Evolutionary conservation across 176 grass and related monocot genomes (phyloP).

Genomic region (Hsuehochloa calcarea): DNA sequence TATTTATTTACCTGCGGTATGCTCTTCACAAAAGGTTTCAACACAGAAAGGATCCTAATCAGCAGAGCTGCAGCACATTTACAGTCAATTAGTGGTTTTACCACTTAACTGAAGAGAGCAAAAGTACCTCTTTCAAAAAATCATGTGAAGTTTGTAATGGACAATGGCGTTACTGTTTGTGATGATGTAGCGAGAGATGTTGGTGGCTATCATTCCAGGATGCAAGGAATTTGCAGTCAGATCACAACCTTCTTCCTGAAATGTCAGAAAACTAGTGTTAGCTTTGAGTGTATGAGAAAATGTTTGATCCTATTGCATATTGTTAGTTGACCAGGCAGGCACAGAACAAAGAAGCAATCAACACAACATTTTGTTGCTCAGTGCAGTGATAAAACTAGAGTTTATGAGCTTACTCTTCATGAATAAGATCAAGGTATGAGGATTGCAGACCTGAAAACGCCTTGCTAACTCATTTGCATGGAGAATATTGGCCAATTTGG

Average conservation of each 20-base stretch:
- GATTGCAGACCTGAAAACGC: constrained; percentile 44
- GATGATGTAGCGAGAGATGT: constrained; percentile 51
- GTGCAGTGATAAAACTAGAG: background rate
- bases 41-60: constrained; percentile 3
- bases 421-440: background rate
- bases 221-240: constrained; percentile 83
- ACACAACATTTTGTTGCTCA: background rate
- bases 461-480: constrained; percentile 70
- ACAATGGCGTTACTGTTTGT: constrained; percentile 48
- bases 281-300: background rate
- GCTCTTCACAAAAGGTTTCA: constrained; percentile 50
- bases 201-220: constrained; percentile 64
- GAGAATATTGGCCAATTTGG: constrained; percentile 82
- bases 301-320: background rate
- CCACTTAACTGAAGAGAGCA: constrained; percentile 5
- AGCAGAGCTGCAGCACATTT: constrained; percentile 38
- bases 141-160: background rate
- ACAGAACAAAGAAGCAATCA: background rate
- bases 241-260: constrained; percentile 79
- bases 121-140: background rate
- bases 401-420: background rate
- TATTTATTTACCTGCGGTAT: constrained; percentile 58
- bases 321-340: constrained; percentile 7
- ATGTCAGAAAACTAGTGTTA: constrained; percentile 5
- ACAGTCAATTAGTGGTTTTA: background rate